These are phyloP conservation scores for Arthroderma sp. DNA, from an alignment of 2,329 filamentous ascomycete species.

Conservation along the genomic window DNA sequence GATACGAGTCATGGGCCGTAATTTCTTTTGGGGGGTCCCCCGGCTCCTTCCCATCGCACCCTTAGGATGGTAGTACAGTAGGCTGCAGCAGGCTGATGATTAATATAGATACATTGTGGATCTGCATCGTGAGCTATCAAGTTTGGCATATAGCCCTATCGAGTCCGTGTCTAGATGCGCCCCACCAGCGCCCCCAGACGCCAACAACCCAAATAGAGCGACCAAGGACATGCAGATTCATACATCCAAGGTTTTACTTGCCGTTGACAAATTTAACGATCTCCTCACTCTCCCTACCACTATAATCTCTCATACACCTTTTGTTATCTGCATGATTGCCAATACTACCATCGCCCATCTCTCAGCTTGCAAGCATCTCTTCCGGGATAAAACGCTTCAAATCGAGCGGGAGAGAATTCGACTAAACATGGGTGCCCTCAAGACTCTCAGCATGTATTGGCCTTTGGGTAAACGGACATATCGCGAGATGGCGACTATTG, in stretches of 20 bases:
- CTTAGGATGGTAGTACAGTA: too few species aligned
- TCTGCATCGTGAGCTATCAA: slow-evolving; percentile 30
- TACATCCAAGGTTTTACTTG: slow-evolving; percentile 27
- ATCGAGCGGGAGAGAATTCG: slow-evolving; percentile 31
- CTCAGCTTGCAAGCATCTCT: slow-evolving; percentile 30
- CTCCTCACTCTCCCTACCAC: slow-evolving; percentile 27
- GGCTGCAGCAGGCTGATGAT: background rate
- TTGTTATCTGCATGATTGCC: slow-evolving; percentile 33
- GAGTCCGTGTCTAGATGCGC: slow-evolving; percentile 30
- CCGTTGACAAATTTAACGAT: slow-evolving; percentile 28
- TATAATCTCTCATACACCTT: slow-evolving; percentile 29
- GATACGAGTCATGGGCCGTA: too few species aligned
- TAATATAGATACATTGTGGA: slow-evolving; percentile 27
- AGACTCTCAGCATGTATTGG: slow-evolving; percentile 27
- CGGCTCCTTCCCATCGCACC: too few species aligned
- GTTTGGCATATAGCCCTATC: slow-evolving; percentile 27
- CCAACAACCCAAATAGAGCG: background rate
- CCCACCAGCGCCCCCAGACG: slow-evolving; percentile 14
- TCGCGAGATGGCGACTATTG: slow-evolving; percentile 30
- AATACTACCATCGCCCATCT: slow-evolving; percentile 48
- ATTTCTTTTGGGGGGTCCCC: too few species aligned
- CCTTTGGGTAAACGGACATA: slow-evolving; percentile 25
- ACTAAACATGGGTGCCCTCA: slow-evolving; percentile 30
- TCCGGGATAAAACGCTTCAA: slow-evolving; percentile 22
- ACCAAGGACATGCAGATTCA: slow-evolving; percentile 24